Base-by-base conservation (phyloP, 768 basidiomycete species). In the Phaffia tasmanica region DNA sequence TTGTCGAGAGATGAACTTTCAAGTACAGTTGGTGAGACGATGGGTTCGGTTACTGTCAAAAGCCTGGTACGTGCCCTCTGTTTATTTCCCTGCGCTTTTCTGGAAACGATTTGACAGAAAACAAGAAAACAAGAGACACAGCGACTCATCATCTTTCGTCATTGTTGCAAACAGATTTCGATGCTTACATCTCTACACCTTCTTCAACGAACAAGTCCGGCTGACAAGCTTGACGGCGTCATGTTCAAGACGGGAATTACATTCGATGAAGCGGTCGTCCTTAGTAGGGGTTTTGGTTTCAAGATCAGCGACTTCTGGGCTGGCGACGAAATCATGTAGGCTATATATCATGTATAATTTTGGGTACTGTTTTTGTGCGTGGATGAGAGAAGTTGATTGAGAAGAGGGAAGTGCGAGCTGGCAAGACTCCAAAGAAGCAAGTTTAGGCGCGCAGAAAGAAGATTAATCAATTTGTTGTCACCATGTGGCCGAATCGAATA, bases 271-370 rank as follows among this genome's bases (percentile, higher is more conserved):
- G 66, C 66, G 3, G 47, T 50, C 29, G 61, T 35, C 23, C 35
- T 67, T 1, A 62, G 66, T 19, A 47, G 66, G 3, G 35, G 23
- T 11, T 46, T 67, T 6, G 60, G 60, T 27, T 48, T 67, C 30
- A 16, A 47, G 1, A n/a, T 67, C 29, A 56, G 49, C 25, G 66
- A 67, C 29, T 67, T 48, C 53, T 67, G 66, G 66, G 66, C 59
- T 27, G 66, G 66, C 0, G 66, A 67, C n/a, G 66, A 67, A 19
- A 50, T 35, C 23, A 19, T 62, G 23, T 55, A 59, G 30, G 27
- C 59, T 49, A 42, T n/a, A 47, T 58, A 50, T 35, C 23, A 19
- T 62, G 23, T 55, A 59, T 25, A 42, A 79, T 81, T 76, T 79
- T 80, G 80, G 79, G 75, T 72, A 46, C 11, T 42, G 11, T 42